These are phyloP conservation scores for Candida pseudofarinosa DNA, from an alignment of 805 yeast species.

Conservation along the genomic window DNA sequence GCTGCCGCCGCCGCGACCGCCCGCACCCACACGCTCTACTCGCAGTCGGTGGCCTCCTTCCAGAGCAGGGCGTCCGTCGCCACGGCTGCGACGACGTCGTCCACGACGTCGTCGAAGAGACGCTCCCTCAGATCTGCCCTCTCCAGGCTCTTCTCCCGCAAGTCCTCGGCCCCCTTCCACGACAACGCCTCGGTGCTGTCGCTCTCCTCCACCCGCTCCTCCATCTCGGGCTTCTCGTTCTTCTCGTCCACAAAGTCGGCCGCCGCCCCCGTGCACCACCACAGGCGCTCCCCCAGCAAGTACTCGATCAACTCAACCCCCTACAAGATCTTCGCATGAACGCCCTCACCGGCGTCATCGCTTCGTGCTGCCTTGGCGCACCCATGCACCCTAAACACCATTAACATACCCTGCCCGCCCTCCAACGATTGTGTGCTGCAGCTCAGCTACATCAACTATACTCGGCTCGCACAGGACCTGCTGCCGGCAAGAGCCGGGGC, in stretches of 20 bases:
- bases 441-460: not conserved
- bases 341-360: not conserved
- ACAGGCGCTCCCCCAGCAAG: slow-evolving; percentile 17
- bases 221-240: slow-evolving; percentile 23
- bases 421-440: not conserved
- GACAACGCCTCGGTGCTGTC: slow-evolving; percentile 18
- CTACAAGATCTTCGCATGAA: slow-evolving; percentile 8
- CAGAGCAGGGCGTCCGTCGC: not conserved
- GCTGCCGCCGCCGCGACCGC: not conserved
- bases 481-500: no score
- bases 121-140: slow-evolving; percentile 2
- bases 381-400: not conserved
- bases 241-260: slow-evolving; percentile 8
- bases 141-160: slow-evolving; percentile 1
- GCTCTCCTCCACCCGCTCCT: slow-evolving; percentile 11
- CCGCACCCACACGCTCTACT: not conserved
- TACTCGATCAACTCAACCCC: slow-evolving; percentile 23
- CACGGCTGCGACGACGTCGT: not conserved
- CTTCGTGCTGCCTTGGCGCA: not conserved
- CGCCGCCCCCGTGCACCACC: not conserved
- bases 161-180: slow-evolving; percentile 1
- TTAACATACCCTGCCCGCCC: not conserved
- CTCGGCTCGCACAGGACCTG: no score
- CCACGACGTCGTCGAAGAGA: not conserved
- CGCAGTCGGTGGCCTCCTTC: not conserved